Evolutionary conservation across 805 yeast genomes (phyloP), one percentile per base, ranked within the genome.

Genomic region (Candida endomychidarum): DNA sequence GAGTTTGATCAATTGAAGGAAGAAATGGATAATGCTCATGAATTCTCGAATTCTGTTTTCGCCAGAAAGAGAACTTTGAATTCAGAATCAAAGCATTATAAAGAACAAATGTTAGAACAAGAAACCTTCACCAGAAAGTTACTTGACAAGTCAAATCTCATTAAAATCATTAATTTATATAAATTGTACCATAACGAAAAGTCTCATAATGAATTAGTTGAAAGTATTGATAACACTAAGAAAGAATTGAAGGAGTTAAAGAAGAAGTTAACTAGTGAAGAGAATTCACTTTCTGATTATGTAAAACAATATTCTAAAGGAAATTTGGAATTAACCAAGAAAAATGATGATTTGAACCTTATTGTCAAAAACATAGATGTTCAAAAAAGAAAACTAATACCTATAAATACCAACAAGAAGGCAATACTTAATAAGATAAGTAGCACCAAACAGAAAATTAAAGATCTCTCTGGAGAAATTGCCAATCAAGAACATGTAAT

Each of bases 21-120:
- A 12, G 80, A 81, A 50, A 76, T 74, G 40, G 93, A 83, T 30
- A 68, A 65, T 20, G 82, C 91, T 2, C 81, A 76, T 42, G 83
- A 80, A 30, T 69, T 72, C 2, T 73, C 95, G 0, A 75, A 82
- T 2, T 68, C 77, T 8, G 76, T 85, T 3, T 78, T 83, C 44
- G 75, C 86, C 19, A 77, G 81, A 46, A 83, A 82, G 60, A 77
- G 90, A 57, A 75, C 81, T 26, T 70, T 81, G 30, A 83, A 77
- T 49, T 76, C 81, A 25, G 98, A 87, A 56, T 72, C 86, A 35
- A 83, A 76, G 56, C 90, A 82, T 51, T 87, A 87, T 52, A 80
- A 78, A 48, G 87, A 79, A 44, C 95, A 88, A 56, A 72, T 83
- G 50, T 67, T 67, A 4, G 93, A 88, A 56, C 83, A 84, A 34